Evolutionary conservation across 2,329 filamentous ascomycete species (phyloP).

Genomic region (Diaporthe sp.): DNA sequence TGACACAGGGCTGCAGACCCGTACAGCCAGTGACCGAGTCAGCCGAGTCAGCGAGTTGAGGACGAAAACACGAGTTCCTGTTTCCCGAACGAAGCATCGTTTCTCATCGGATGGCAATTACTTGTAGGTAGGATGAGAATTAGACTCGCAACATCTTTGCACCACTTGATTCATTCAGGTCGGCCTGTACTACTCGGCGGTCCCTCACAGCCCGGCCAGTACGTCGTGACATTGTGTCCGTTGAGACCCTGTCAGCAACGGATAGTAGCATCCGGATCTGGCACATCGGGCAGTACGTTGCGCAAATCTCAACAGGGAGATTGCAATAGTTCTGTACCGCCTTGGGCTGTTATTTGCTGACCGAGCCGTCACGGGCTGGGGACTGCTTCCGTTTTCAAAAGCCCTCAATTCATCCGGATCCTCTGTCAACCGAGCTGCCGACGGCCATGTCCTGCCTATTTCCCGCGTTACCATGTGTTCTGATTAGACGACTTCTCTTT

Average conservation of each 20-base stretch:
- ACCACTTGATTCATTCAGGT: not conserved
- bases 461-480: not conserved
- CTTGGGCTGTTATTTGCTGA: not conserved
- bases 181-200: not conserved
- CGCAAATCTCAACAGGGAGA: not conserved
- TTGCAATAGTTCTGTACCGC: not conserved
- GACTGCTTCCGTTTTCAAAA: not conserved
- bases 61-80: not conserved
- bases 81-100: not conserved
- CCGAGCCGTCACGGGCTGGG: not conserved
- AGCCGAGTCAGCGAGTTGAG: not conserved
- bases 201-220: not conserved
- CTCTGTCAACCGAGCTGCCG: constrained; percentile 9
- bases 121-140: not conserved
- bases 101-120: constrained; percentile 7
- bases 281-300: not conserved
- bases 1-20: not conserved
- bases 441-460: not conserved
- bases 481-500: not conserved
- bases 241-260: not conserved
- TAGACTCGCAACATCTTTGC: not conserved
- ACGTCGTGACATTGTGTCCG: not conserved
- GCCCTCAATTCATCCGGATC: constrained; percentile 1
- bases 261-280: not conserved
- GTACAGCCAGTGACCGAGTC: not conserved